Percentiles rank a stretch among this genome's conserved stretches.
These are phyloP conservation scores for Moricandia arvensis DNA, from an alignment of 345 rosid species.

Conservation along the genomic window DNA sequence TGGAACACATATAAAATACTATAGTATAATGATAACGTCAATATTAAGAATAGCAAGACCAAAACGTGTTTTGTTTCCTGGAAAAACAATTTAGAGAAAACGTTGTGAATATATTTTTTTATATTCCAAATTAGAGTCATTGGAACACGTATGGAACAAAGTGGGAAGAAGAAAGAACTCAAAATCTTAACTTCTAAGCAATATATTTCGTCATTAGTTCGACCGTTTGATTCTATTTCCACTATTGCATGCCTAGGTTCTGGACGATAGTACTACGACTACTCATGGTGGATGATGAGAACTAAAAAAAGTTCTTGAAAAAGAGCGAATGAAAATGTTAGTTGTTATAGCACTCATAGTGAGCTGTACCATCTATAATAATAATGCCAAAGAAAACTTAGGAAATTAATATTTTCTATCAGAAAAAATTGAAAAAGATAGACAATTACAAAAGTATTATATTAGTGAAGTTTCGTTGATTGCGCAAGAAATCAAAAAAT, in stretches of 20 bases:
- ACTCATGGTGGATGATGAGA: neutral
- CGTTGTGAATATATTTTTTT: slow-evolving; percentile 1
- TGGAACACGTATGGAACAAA: slow-evolving; percentile 20
- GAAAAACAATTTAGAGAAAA: neutral
- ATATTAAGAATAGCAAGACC: neutral
- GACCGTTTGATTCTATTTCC: slow-evolving; percentile 6
- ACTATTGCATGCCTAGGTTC: neutral
- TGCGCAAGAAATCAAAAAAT: neutral
- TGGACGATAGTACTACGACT: too few relatives aligned
- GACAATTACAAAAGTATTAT: neutral
- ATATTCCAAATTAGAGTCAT: slow-evolving; percentile 9
- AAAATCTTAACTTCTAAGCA: slow-evolving; percentile 23
- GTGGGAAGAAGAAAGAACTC: neutral
- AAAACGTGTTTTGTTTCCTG: slow-evolving; percentile 15
- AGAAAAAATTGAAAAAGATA: neutral
- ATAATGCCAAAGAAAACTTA: too few relatives aligned
- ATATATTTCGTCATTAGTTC: slow-evolving; percentile 24
- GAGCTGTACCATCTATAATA: too few relatives aligned
- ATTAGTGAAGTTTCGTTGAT: slow-evolving; percentile 4
- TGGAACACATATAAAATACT: neutral
- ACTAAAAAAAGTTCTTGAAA: too few relatives aligned
- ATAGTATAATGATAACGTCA: neutral
- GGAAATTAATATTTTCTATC: neutral
- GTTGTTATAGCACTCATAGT: neutral
- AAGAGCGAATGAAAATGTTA: neutral